phyloP scores from a whole-genome alignment of 495 filamentous ascomycete genomes.

The Sporormia fimetaria region DNA sequence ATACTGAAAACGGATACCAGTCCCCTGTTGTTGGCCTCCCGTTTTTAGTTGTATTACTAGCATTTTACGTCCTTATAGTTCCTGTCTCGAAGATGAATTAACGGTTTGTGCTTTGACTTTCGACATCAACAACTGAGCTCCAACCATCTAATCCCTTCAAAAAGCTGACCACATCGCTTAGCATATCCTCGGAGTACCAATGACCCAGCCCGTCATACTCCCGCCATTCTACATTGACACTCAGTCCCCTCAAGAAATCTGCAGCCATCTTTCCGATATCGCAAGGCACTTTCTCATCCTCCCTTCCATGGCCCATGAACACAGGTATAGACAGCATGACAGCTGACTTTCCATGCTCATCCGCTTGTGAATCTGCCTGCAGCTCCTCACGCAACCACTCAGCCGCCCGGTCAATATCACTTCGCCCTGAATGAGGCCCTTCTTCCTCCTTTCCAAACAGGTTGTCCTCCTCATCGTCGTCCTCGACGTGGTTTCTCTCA shows the following conservation, averaged over 20 bases:
- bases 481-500: constrained; percentile 9
- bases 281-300: constrained; percentile 42
- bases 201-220: constrained; percentile 45
- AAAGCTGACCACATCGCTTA: constrained; percentile 41
- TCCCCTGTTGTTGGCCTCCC: too few species aligned
- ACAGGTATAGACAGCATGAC: constrained; percentile 31
- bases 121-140: neutral
- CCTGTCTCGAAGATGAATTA: too few species aligned
- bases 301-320: constrained; percentile 43
- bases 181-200: constrained; percentile 40
- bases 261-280: constrained; percentile 36
- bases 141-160: constrained; percentile 22
- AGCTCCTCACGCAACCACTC: constrained; percentile 14
- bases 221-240: constrained; percentile 39
- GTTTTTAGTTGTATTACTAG: too few species aligned
- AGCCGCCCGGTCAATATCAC: constrained; percentile 1
- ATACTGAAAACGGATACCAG: too few species aligned
- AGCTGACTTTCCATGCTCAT: neutral
- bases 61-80: too few species aligned
- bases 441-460: constrained; percentile 10
- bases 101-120: neutral
- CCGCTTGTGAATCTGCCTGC: neutral
- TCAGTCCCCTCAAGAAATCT: constrained; percentile 33
- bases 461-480: neutral
- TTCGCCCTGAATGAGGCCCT: neutral